Percentiles rank a stretch among this genome's conserved stretches.
These are phyloP conservation scores for Syncephalastrum contaminatum DNA, from an alignment of 371 early-diverging fungal species.

Conservation along the genomic window DNA sequence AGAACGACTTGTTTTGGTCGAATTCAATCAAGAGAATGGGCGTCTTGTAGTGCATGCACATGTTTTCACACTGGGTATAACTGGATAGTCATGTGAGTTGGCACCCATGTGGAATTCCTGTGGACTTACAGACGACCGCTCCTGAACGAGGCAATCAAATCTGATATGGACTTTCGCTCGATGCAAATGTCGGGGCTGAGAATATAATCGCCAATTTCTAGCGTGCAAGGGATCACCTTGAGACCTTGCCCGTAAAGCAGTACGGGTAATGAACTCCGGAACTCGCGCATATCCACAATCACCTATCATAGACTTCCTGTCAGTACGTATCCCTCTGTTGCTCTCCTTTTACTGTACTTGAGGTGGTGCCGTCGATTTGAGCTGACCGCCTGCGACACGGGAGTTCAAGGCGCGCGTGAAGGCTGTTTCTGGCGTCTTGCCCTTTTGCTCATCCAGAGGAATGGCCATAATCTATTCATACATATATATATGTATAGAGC, in stretches of 20 bases:
- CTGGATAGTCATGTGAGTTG: conserved; percentile 16
- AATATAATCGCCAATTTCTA: conserved; percentile 96
- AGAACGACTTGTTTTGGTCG: conserved; percentile 81
- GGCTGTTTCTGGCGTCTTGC: conserved; percentile 38
- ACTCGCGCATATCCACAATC: conserved; percentile 95
- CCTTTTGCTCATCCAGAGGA: conserved; percentile 55
- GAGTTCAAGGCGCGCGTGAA: conserved; percentile 58
- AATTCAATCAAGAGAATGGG: conserved; percentile 95
- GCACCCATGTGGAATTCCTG: neutral
- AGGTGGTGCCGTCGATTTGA: conserved; percentile 18
- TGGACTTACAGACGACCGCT: conserved; percentile 85
- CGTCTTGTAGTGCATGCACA: conserved; percentile 78
- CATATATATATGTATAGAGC: too few relatives aligned
- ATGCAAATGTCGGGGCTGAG: conserved; percentile 86
- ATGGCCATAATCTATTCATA: conserved; percentile 74
- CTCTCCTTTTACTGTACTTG: conserved; percentile 20
- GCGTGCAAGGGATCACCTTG: conserved; percentile 77
- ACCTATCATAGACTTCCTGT: conserved; percentile 31
- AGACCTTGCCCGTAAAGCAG: conserved; percentile 83
- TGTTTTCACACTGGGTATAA: conserved; percentile 90
- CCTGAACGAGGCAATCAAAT: conserved; percentile 83
- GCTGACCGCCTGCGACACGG: conserved; percentile 58
- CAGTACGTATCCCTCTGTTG: neutral
- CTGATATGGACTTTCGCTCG: conserved; percentile 93
- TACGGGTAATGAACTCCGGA: conserved; percentile 89